These are phyloP conservation scores for Tetracentron sinense DNA, from an alignment of 164 flowering plant genomes.

Conservation along the genomic window DNA sequence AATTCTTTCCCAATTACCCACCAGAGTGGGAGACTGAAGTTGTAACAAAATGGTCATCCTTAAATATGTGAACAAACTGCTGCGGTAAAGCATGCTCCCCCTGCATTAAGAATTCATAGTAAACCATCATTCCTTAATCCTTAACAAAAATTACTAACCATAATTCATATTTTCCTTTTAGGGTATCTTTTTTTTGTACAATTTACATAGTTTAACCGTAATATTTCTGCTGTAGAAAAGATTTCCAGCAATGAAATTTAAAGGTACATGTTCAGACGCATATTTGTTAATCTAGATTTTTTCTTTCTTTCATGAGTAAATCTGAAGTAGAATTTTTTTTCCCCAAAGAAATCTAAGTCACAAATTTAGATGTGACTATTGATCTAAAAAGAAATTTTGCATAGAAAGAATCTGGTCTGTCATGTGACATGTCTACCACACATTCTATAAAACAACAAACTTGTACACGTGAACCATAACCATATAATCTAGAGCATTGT, in stretches of 20 bases:
- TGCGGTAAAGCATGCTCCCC: not conserved
- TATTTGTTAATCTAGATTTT: too few species aligned
- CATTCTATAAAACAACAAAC: not conserved
- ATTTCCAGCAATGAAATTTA: not conserved
- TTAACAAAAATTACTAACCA: not conserved
- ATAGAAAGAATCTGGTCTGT: not conserved
- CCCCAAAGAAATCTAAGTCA: not conserved
- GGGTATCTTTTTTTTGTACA: not conserved
- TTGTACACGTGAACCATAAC: not conserved
- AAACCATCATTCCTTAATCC: too few species aligned
- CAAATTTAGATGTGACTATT: not conserved
- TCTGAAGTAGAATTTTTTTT: too few species aligned
- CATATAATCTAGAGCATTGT: not conserved
- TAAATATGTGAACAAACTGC: not conserved
- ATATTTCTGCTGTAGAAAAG: too few species aligned
- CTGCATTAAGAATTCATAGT: not conserved
- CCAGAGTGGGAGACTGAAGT: not conserved
- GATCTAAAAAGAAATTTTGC: not conserved
- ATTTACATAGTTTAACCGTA: not conserved
- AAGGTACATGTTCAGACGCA: not conserved
- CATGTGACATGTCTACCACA: too few species aligned
- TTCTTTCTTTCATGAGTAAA: too few species aligned
- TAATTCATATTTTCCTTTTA: not conserved
- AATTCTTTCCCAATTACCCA: not conserved
- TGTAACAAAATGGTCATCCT: not conserved